Conservation (phyloP, 2,329 filamentous ascomycete genomes). For the Cladosporium sp. region DNA sequence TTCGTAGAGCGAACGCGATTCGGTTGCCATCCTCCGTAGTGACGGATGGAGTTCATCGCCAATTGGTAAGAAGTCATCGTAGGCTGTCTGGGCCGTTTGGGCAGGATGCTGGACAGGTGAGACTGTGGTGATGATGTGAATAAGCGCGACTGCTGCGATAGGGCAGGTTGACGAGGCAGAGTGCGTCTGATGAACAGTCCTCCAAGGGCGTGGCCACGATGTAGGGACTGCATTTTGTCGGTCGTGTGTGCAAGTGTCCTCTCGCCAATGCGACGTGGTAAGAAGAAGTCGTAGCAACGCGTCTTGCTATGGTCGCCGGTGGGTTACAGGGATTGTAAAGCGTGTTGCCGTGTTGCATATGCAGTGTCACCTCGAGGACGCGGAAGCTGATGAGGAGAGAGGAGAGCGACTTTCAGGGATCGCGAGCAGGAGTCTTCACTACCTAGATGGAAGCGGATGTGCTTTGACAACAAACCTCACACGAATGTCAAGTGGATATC, state of each 20-base stretch:
- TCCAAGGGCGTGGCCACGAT: background rate
- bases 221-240: constrained; percentile 1
- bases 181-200: background rate
- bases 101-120: background rate
- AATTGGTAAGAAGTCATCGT: constrained; percentile 2
- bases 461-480: background rate
- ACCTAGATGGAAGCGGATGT: background rate
- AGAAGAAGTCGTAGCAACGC: background rate
- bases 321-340: background rate
- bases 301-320: background rate
- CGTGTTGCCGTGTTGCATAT: background rate
- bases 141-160: background rate
- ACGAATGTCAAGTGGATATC: background rate
- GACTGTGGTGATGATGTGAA: background rate
- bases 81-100: background rate
- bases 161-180: background rate
- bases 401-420: background rate
- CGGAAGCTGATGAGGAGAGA: background rate
- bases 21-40: constrained; percentile 17
- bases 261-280: background rate
- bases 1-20: background rate
- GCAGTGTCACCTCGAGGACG: background rate
- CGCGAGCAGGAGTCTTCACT: background rate
- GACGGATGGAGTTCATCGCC: background rate
- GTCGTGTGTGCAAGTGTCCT: background rate